Conservation (phyloP, 2,329 filamentous ascomycete species). For the Monilinia vaccinii-corymbosi region DNA sequence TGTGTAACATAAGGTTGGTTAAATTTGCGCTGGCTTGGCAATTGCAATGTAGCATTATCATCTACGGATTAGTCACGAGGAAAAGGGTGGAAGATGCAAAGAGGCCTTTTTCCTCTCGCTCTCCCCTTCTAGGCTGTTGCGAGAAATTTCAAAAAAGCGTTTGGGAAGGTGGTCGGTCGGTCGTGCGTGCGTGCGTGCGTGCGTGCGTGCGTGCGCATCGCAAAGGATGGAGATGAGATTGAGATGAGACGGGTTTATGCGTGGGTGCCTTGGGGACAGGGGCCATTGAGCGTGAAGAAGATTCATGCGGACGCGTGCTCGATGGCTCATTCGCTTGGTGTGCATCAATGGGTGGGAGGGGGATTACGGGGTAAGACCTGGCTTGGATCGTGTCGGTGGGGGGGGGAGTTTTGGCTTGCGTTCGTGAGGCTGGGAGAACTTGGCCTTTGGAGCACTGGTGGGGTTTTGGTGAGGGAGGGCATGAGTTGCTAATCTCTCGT, state of each 20-base stretch:
- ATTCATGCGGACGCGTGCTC: conserved; percentile 1
- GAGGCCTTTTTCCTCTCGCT: not conserved
- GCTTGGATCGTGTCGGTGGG: not conserved
- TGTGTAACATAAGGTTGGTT: no score
- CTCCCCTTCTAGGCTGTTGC: not conserved
- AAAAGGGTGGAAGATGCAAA: not conserved
- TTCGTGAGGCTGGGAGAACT: not conserved
- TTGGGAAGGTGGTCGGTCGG: no score
- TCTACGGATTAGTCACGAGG: not conserved
- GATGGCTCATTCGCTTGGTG: not conserved
- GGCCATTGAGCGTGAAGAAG: not conserved
- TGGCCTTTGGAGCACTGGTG: no score
- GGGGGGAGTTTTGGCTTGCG: not conserved
- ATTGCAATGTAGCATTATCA: no score
- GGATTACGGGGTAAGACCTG: not conserved
- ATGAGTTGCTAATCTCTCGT: conserved; percentile 4
- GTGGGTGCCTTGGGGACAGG: not conserved
- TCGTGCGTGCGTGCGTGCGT: not conserved
- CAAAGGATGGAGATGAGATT: no score
- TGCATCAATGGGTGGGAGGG: not conserved
- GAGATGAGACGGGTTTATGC: conserved; percentile 4
- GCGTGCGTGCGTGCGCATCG: not conserved
- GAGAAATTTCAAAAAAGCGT: no score
- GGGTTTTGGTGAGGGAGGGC: not conserved
- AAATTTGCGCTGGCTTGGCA: no score